Percentiles rank a stretch among this genome's conserved stretches.
These are phyloP conservation scores for Phellinidium pouzarii DNA, from an alignment of 1,284 basidiomycete species.

Conservation along the genomic window DNA sequence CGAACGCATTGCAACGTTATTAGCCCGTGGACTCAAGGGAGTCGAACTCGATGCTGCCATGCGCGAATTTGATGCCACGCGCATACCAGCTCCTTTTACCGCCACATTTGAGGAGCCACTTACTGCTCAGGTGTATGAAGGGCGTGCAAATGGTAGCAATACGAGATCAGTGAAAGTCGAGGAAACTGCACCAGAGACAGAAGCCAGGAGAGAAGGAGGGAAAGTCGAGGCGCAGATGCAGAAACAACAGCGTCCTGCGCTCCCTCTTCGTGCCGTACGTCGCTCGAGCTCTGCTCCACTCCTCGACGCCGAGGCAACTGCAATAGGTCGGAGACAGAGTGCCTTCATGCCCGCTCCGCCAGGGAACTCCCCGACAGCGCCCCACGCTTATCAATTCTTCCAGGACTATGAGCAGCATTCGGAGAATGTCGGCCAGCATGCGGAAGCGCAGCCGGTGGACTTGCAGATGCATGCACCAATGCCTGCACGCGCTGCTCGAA, in stretches of 20 bases:
- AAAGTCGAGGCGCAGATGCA: neutral
- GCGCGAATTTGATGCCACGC: constrained; percentile 63
- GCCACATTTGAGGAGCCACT: constrained; percentile 62
- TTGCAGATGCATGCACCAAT: neutral
- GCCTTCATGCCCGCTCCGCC: constrained; percentile 17
- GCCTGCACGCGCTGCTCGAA: constrained; percentile 1
- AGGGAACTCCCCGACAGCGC: constrained; percentile 20
- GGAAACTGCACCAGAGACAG: neutral
- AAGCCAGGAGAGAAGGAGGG: neutral
- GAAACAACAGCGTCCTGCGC: neutral
- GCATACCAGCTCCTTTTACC: constrained; percentile 57
- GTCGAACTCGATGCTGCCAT: constrained; percentile 62
- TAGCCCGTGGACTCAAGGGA: constrained; percentile 69
- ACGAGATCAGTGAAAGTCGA: neutral
- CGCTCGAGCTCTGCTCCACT: constrained; percentile 44
- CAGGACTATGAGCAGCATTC: constrained; percentile 24
- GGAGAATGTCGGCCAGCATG: no score
- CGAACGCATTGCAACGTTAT: constrained; percentile 69
- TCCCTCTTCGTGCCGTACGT: constrained; percentile 36
- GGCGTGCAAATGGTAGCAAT: neutral
- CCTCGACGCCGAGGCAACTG: constrained; percentile 18
- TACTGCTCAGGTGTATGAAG: constrained; percentile 35
- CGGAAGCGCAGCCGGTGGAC: no score
- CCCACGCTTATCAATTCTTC: constrained; percentile 24
- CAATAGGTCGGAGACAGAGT: constrained; percentile 3